These are phyloP conservation scores for Phytopythium kandeliae DNA, from an alignment of 352 stramenopile species.

Conservation along the genomic window DNA sequence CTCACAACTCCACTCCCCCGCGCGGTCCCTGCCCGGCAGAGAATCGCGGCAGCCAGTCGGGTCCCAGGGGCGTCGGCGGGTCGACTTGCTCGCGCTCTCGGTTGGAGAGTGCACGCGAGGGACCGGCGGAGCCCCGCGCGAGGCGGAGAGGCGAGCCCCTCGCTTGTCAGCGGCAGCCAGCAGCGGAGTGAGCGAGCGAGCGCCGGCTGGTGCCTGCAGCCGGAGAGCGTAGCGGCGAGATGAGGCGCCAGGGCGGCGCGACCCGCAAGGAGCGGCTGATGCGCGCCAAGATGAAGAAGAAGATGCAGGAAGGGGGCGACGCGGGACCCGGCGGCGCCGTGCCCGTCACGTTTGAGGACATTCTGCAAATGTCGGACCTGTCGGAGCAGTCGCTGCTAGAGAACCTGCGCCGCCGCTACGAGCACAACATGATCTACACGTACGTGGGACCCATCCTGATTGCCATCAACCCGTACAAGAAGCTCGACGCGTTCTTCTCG, in stretches of 20 bases:
- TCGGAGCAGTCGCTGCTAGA: conserved; percentile 87
- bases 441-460: conserved; percentile 90
- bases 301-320: conserved; percentile 64
- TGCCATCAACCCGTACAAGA: conserved; percentile 91
- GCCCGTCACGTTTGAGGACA: conserved; percentile 74
- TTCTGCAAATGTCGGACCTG: conserved; percentile 87
- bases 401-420: conserved; percentile 88
- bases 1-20: conserved; percentile 2
- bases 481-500: conserved; percentile 57
- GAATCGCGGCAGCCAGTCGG: background rate
- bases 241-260: conserved; percentile 36
- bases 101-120: conserved; percentile 1
- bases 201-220: too few relatives aligned
- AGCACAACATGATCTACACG: conserved; percentile 93
- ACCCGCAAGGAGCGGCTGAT: conserved; percentile 81
- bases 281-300: conserved; percentile 87
- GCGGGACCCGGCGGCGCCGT: conserved; percentile 19
- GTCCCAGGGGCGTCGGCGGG: background rate
- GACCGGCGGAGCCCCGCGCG: too few relatives aligned
- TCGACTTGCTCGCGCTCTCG: background rate
- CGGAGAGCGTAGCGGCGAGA: conserved; percentile 4
- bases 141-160: background rate
- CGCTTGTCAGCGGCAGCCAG: background rate
- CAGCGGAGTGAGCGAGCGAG: background rate
- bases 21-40: background rate